Percentiles rank a stretch among this genome's conserved stretches.
phyloP scores from a whole-genome alignment of 2,329 filamentous ascomycete species.

The Ascochyta viciae-villosae region DNA sequence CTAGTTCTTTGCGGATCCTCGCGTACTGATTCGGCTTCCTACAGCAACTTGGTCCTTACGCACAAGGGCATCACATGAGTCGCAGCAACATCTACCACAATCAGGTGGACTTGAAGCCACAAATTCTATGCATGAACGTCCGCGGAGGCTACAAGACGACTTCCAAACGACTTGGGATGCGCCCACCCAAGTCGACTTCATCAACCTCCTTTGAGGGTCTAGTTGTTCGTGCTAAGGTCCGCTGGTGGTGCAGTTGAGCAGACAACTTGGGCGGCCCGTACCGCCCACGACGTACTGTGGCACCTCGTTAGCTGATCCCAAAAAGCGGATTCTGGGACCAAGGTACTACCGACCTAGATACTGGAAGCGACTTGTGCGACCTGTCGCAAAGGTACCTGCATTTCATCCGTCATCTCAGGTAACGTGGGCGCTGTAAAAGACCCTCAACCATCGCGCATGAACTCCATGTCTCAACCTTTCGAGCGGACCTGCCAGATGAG shows the following conservation, averaged over 20 bases:
- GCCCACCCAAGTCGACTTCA: background rate
- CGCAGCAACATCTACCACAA: slow-evolving; percentile 1
- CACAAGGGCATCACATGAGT: background rate
- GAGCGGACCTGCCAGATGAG: slow-evolving; percentile 35
- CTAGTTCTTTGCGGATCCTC: background rate
- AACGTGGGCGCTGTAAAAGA: slow-evolving; percentile 30
- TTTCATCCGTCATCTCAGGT: slow-evolving; percentile 25
- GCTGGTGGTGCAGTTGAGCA: background rate
- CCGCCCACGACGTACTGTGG: slow-evolving; percentile 15
- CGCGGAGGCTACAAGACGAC: background rate
- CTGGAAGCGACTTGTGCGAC: slow-evolving; percentile 25
- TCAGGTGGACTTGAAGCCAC: slow-evolving; percentile 7
- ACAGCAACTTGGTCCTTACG: background rate
- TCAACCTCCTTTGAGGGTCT: background rate
- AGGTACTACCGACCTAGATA: slow-evolving; percentile 22
- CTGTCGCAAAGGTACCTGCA: slow-evolving; percentile 35
- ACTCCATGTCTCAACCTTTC: slow-evolving; percentile 29
- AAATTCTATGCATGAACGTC: background rate
- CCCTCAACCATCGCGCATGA: slow-evolving; percentile 29
- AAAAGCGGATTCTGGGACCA: slow-evolving; percentile 13
- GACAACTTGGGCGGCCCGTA: slow-evolving; percentile 9
- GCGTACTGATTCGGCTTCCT: background rate
- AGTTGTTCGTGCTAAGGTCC: background rate
- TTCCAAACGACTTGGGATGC: background rate
- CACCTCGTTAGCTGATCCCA: slow-evolving; percentile 11